Percentiles rank a stretch among this genome's conserved stretches.
phyloP scores from a whole-genome alignment of 768 basidiomycete species.

The Boletus insuetus region DNA sequence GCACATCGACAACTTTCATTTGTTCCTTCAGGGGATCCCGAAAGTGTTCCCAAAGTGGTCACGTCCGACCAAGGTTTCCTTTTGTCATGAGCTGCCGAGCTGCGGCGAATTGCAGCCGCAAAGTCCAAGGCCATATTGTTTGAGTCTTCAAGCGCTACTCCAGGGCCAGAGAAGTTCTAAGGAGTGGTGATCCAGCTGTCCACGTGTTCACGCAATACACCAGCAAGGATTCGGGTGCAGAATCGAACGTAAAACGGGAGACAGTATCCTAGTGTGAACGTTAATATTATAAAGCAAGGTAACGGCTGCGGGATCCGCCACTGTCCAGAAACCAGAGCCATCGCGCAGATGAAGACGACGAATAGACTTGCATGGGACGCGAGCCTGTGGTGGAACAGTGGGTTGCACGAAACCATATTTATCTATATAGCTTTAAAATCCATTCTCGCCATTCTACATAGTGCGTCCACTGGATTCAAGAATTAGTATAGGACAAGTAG shows the following conservation, averaged over 20 bases:
- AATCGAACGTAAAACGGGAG: slow-evolving; percentile 49
- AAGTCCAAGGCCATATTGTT: slow-evolving; percentile 26
- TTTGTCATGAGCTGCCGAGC: slow-evolving; percentile 31
- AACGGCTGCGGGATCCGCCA: too few species aligned
- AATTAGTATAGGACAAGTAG: neutral
- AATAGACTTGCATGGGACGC: neutral
- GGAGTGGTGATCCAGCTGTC: slow-evolving; percentile 35
- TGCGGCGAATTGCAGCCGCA: slow-evolving; percentile 29
- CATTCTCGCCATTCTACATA: slow-evolving; percentile 5
- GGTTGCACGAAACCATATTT: neutral
- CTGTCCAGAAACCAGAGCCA: too few species aligned
- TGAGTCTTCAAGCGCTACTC: slow-evolving; percentile 4
- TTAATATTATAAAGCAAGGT: too few species aligned
- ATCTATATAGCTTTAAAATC: slow-evolving; percentile 2
- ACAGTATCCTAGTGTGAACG: slow-evolving; percentile 37
- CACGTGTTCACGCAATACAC: slow-evolving; percentile 42
- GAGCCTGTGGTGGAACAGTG: neutral
- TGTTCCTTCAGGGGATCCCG: slow-evolving; percentile 28
- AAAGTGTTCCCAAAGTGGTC: slow-evolving; percentile 41
- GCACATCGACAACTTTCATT: slow-evolving; percentile 39
- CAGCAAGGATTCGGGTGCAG: slow-evolving; percentile 54
- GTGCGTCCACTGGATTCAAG: neutral
- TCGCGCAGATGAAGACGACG: neutral
- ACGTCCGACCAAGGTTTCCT: slow-evolving; percentile 33
- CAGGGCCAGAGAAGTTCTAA: slow-evolving; percentile 22